Percentiles rank a stretch among this genome's conserved stretches.
These are phyloP conservation scores for Calocera cornea DNA, from an alignment of 768 basidiomycete species.

Conservation along the genomic window DNA sequence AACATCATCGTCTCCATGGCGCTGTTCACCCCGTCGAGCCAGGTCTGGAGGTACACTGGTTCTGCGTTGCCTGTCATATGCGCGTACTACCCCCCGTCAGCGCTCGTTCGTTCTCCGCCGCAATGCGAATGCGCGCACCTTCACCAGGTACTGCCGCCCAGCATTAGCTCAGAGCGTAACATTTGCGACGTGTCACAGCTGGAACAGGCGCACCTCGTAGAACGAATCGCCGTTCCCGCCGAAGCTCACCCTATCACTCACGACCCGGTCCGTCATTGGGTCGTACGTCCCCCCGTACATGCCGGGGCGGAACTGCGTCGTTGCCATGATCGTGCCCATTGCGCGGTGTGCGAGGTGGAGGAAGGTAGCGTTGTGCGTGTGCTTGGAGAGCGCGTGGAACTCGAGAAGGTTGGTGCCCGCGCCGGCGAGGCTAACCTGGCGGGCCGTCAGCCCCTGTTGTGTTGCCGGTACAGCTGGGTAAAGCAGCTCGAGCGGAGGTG, in stretches of 20 bases:
- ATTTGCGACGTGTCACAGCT: not conserved
- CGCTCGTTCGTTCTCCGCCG: no score
- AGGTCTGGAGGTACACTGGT: constrained; percentile 48
- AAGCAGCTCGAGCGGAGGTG: no score
- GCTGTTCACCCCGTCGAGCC: constrained; percentile 57
- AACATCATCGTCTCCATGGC: constrained; percentile 41
- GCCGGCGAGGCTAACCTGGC: not conserved
- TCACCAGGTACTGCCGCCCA: not conserved
- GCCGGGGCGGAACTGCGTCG: not conserved
- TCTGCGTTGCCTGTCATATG: constrained; percentile 55
- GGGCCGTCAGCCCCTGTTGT: constrained; percentile 8
- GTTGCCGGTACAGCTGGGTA: no score
- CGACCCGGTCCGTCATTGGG: not conserved
- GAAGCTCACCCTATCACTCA: not conserved
- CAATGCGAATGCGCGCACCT: not conserved
- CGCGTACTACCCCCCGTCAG: constrained; percentile 32
- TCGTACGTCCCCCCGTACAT: not conserved
- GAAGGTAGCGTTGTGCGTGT: not conserved
- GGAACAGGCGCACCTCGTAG: not conserved
- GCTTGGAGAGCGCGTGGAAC: not conserved
- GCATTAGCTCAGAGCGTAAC: not conserved
- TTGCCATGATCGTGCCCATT: not conserved
- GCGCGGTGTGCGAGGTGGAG: not conserved
- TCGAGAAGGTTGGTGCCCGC: constrained; percentile 3
- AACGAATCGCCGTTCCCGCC: not conserved